These are phyloP conservation scores for Serpula lacrymans DNA, from an alignment of 768 basidiomycete genomes.

Conservation along the genomic window DNA sequence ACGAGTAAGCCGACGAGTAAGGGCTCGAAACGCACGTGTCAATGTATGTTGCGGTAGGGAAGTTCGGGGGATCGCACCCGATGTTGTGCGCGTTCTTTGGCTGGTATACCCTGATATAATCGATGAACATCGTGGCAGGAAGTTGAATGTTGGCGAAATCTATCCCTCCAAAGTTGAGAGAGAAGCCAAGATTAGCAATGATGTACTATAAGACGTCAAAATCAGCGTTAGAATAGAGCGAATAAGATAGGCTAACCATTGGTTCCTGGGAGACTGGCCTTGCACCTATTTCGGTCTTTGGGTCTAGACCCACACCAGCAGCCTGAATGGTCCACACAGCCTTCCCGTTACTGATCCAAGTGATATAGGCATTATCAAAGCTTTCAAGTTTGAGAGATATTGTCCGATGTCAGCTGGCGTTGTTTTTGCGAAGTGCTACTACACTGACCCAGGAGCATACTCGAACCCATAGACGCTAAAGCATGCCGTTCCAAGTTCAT, in stretches of 20 bases:
- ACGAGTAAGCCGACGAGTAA: neutral
- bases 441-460: slow-evolving; percentile 38
- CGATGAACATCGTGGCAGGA: slow-evolving; percentile 64
- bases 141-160: slow-evolving; percentile 54
- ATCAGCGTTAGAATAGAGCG: neutral
- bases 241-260: slow-evolving; percentile 42
- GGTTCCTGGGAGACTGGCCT: slow-evolving; percentile 70
- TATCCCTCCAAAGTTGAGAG: slow-evolving; percentile 62
- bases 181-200: slow-evolving; percentile 70
- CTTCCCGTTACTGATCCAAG: slow-evolving; percentile 61
- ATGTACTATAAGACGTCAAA: slow-evolving; percentile 45
- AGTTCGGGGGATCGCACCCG: slow-evolving; percentile 67
- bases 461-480: slow-evolving; percentile 54
- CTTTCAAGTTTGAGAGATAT: slow-evolving; percentile 20
- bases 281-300: slow-evolving; percentile 46
- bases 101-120: slow-evolving; percentile 82
- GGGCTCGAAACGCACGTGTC: slow-evolving; percentile 43
- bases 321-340: slow-evolving; percentile 55
- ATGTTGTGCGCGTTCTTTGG: slow-evolving; percentile 43
- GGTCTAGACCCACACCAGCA: slow-evolving; percentile 48
- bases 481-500: slow-evolving; percentile 37
- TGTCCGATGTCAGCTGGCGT: no score
- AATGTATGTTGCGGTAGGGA: slow-evolving; percentile 79
- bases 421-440: no score
- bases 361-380: slow-evolving; percentile 56